Evolutionary conservation across 352 stramenopile genomes (phyloP).

Genomic region (Pythium utonaiense): DNA sequence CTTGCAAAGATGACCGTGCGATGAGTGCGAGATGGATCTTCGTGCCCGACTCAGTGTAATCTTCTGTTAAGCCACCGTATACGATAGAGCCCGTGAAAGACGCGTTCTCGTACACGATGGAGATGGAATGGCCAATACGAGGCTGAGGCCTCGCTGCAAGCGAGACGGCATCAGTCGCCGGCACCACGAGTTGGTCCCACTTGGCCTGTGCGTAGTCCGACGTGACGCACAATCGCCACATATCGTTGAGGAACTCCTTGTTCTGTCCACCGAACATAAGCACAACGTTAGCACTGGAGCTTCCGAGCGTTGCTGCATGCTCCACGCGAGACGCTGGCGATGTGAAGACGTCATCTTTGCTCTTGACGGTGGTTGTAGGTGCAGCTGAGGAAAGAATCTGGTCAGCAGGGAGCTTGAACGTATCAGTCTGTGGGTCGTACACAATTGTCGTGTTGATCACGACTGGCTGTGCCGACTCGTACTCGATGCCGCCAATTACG

Average conservation of each 20-base stretch:
- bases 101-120: conserved; percentile 49
- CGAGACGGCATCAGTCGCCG: conserved; percentile 28
- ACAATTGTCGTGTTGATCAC: conserved; percentile 54
- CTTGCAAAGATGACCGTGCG: conserved; percentile 24
- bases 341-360: conserved; percentile 46
- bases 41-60: conserved; percentile 36
- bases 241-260: conserved; percentile 55
- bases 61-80: conserved; percentile 45
- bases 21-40: conserved; percentile 46
- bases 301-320: conserved; percentile 37
- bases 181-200: conserved; percentile 55
- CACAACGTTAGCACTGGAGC: conserved; percentile 22
- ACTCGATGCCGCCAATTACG: conserved; percentile 64
- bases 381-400: conserved; percentile 40
- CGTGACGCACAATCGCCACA: conserved; percentile 50
- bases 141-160: conserved; percentile 26
- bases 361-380: conserved; percentile 2
- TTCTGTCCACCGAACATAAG: conserved; percentile 58
- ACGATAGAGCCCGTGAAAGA: conserved; percentile 37
- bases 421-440: conserved; percentile 38
- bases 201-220: conserved; percentile 28
- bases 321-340: conserved; percentile 57
- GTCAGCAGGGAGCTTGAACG: conserved; percentile 41
- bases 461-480: conserved; percentile 64
- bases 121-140: conserved; percentile 61